Base-by-base conservation (phyloP, 2,329 filamentous ascomycete genomes). In the Orbilia brochopaga region DNA sequence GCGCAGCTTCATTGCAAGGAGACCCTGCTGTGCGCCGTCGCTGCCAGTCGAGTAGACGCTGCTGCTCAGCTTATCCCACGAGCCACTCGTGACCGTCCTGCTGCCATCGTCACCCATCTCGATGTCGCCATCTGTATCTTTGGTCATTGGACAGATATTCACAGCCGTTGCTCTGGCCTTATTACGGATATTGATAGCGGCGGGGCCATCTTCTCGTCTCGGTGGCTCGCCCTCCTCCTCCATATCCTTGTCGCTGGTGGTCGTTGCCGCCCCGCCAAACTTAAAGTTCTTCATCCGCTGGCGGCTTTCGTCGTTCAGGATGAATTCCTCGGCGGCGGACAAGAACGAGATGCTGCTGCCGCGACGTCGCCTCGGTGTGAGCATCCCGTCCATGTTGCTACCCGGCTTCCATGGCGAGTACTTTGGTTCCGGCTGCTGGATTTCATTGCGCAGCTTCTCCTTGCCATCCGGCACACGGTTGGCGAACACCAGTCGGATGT, bases 381-480 rank as follows among this genome's bases (percentile, higher is more conserved):
- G 63, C 81, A 81, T 11, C 6, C 55, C 54, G 44, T 69, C 65
- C 13, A 23, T 42, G 23, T 51, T 27, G 23, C 19, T 48, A 2
- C 78, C 78, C 1, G 90, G 86, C 78, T 92, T 96, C 81, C 96
- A 97, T 0, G 88, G 83, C 62, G 88, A 90, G 78, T 91, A 99
- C 19, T 88, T 86, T 19, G 94, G 94, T 75, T 97, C 92, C 0
- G 93, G 93, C 69, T 90, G 84, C 40, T 94, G 92, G 3, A 93
- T 88, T 78, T 99, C 94, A 77, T 95, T 97, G 32, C 88, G 85
- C 42, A 99, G 83, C 77, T 89, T 93, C 80, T 97, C 93, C 78
- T 97, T 96, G 44, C 91, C 93, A 76, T 97, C 94, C 0, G 94
- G 93, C 0, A 97, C 93, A 24, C 94, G 87, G 78, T 97, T 97